Evolutionary conservation across 345 rosid genomes (phyloP), one percentile per base, ranked within the genome.

Genomic region (Ceriops tagal): DNA sequence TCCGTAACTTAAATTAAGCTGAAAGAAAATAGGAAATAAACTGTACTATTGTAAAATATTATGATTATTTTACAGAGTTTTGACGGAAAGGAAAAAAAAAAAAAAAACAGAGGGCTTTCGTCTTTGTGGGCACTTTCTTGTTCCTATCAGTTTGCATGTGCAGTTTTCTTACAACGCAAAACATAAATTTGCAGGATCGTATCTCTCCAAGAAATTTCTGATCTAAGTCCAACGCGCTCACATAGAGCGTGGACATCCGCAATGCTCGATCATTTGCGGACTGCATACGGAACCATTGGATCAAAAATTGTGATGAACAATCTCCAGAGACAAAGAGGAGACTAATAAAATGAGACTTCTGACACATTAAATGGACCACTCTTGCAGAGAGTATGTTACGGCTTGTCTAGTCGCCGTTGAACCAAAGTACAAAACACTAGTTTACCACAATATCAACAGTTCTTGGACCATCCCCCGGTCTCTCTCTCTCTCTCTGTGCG

Each of bases 91-190:
- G 30, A 2, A 28, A 3, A 62, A 34, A 6, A 34, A 8, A 39
- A 39, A 39, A 9, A 10, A 8, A 39, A 2, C 2, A 39, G 10
- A 39, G 1, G 47, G 1, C 68, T 11, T 53, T 47, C n/a, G 39
- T 51, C 58, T 32, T 51, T 43, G 62, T 16, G 49, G 49, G 3
- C 15, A 43, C 5, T 43, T 1, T 34, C 63, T 61, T 46, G 58
- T 62, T 13, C 49, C 49, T 19, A 43, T 4, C 60, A 26, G 49
- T 34, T 57, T 59, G 78, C 83, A 80, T 73, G 78, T 80, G 83
- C 80, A 43, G 49, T 43, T 43, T 43, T 43, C 78, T 71, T 76
- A 21, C 22, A 75, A 31, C 58, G 5, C 19, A 35, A 72, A 76
- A 43, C 65, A 56, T 13, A 43, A 43, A 43, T 2, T 39, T 43